phyloP scores from a whole-genome alignment of 352 stramenopile genomes.

The Phytophthora ramorum region DNA sequence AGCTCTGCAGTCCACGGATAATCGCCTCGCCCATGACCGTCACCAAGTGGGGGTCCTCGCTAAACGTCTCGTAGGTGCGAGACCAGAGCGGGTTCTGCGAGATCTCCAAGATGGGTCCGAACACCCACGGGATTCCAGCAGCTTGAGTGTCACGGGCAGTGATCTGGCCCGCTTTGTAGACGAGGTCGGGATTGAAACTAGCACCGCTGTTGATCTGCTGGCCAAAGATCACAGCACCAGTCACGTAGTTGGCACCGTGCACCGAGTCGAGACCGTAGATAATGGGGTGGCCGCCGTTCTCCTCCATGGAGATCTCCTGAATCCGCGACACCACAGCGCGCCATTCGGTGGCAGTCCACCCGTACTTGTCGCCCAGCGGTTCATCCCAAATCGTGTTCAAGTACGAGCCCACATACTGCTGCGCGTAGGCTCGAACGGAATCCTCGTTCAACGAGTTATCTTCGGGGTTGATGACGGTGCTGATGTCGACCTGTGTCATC shows the following conservation, averaged over 20 bases:
- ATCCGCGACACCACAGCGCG: constrained; percentile 65
- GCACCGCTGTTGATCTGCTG: constrained; percentile 90
- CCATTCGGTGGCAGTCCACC: constrained; percentile 71
- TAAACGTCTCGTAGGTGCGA: constrained; percentile 93
- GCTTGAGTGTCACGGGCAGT: constrained; percentile 84
- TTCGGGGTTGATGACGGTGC: constrained; percentile 61
- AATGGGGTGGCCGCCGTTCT: constrained; percentile 63
- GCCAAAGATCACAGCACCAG: constrained; percentile 76
- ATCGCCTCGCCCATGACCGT: constrained; percentile 75
- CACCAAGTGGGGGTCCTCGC: constrained; percentile 86
- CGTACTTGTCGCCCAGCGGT: constrained; percentile 43
- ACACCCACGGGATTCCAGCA: constrained; percentile 89
- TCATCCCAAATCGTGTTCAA: constrained; percentile 80
- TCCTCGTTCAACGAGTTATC: constrained; percentile 62
- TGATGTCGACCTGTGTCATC: constrained; percentile 91
- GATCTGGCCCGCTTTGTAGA: constrained; percentile 65
- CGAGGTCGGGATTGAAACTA: constrained; percentile 84
- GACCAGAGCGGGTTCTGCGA: constrained; percentile 86
- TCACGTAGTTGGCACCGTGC: constrained; percentile 88
- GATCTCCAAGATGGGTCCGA: constrained; percentile 85
- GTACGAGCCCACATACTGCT: constrained; percentile 85
- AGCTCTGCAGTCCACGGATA: constrained; percentile 80
- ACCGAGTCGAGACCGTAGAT: constrained; percentile 91
- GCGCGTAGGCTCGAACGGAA: constrained; percentile 59
- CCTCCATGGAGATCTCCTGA: constrained; percentile 76